phyloP scores from a whole-genome alignment of 2,329 filamentous ascomycete species.

The Colletotrichum tamarilloi region DNA sequence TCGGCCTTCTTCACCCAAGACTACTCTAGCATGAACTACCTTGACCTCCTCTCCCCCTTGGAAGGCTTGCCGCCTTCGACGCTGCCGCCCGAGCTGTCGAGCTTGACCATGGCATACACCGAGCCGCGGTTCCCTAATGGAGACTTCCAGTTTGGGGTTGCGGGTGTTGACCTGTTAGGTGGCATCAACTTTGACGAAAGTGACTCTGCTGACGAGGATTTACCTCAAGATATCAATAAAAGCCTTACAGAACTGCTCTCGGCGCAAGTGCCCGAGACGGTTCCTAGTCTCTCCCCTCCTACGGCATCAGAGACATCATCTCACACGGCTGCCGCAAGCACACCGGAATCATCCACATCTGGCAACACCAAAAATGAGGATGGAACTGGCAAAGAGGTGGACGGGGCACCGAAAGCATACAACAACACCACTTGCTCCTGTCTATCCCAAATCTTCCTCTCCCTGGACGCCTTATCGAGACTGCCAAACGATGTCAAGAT shows the following conservation, averaged over 20 bases:
- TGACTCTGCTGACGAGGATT: constrained; percentile 39
- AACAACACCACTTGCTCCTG: constrained; percentile 56
- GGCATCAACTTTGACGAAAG: constrained; percentile 47
- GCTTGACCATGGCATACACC: constrained; percentile 22
- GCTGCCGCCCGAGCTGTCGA: constrained; percentile 13
- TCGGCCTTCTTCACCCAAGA: constrained; percentile 47
- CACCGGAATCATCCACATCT: constrained; percentile 20
- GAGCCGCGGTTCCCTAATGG: constrained; percentile 30
- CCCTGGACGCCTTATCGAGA: constrained; percentile 60
- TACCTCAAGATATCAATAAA: constrained; percentile 44
- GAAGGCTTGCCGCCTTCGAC: constrained; percentile 18
- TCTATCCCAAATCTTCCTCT: constrained; percentile 60
- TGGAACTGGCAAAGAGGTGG: background rate
- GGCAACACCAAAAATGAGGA: background rate
- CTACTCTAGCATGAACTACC: constrained; percentile 46
- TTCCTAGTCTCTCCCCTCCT: constrained; percentile 5
- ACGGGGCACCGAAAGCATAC: constrained; percentile 15
- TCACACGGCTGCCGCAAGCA: constrained; percentile 10
- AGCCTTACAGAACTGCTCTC: constrained; percentile 25
- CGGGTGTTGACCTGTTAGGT: constrained; percentile 44
- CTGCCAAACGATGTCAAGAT: constrained; percentile 56
- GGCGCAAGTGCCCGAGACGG: constrained; percentile 19
- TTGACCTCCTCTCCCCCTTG: constrained; percentile 46
- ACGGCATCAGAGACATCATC: constrained; percentile 22
- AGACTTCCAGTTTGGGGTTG: constrained; percentile 36